Evolutionary conservation across 2,329 filamentous ascomycete genomes (phyloP).

Genomic region (Penicillium olsonii): DNA sequence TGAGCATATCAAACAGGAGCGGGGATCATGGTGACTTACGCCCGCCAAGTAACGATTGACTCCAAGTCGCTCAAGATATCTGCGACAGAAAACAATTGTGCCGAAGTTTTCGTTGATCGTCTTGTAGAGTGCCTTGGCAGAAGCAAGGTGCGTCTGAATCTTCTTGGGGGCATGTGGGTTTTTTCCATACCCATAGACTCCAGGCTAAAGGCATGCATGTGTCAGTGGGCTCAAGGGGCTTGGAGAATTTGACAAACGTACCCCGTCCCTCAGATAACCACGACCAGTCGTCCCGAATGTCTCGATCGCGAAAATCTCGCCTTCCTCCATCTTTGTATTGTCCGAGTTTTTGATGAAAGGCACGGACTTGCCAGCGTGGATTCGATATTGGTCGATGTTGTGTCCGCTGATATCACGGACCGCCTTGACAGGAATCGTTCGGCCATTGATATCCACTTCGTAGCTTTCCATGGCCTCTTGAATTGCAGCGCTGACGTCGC

Average conservation of each 20-base stretch:
- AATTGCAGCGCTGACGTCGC: slow-evolving; percentile 59
- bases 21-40: slow-evolving; percentile 38
- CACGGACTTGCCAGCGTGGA: slow-evolving; percentile 59
- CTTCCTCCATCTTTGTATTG: slow-evolving; percentile 59
- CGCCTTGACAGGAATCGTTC: slow-evolving; percentile 56
- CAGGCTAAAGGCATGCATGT: slow-evolving; percentile 41
- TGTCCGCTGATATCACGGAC: slow-evolving; percentile 59
- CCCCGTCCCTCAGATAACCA: slow-evolving; percentile 52
- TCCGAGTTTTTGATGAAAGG: slow-evolving; percentile 56
- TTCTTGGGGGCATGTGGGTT: slow-evolving; percentile 40
- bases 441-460: slow-evolving; percentile 57
- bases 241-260: slow-evolving; percentile 24
- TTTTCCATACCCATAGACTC: slow-evolving; percentile 56
- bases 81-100: slow-evolving; percentile 61
- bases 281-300: slow-evolving; percentile 59
- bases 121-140: slow-evolving; percentile 59
- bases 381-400: slow-evolving; percentile 56
- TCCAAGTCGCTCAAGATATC: slow-evolving; percentile 66
- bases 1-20: background rate
- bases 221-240: slow-evolving; percentile 5
- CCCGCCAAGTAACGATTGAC: slow-evolving; percentile 60
- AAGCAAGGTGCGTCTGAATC: slow-evolving; percentile 45
- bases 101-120: slow-evolving; percentile 65
- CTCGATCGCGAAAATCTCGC: slow-evolving; percentile 61
- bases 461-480: slow-evolving; percentile 66